phyloP scores from a whole-genome alignment of 441 rosid genomes.

The Bruguiera hainesii region DNA sequence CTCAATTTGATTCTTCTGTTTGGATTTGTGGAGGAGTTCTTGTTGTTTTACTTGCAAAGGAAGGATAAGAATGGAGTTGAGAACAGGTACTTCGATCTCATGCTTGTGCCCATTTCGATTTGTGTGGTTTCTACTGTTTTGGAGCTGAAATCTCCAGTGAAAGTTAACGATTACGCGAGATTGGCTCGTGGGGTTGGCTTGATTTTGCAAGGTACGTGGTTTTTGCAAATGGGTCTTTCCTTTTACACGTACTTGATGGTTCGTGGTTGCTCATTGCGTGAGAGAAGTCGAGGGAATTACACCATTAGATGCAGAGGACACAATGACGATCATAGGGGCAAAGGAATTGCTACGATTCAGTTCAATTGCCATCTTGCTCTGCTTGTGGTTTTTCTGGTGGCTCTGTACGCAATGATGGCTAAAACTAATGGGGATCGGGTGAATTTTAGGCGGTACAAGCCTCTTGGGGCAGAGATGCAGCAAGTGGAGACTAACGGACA shows the following conservation, averaged over 20 bases:
- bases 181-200: constrained; percentile 69
- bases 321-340: constrained; percentile 71
- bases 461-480: constrained; percentile 61
- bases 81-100: constrained; percentile 75
- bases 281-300: constrained; percentile 73
- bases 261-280: constrained; percentile 63
- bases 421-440: constrained; percentile 38
- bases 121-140: constrained; percentile 56
- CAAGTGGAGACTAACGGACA: constrained; percentile 36
- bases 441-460: constrained; percentile 46
- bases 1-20: constrained; percentile 52
- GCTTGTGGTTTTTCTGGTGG: constrained; percentile 46
- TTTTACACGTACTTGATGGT: constrained; percentile 60
- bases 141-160: constrained; percentile 37
- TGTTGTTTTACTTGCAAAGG: constrained; percentile 61
- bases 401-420: constrained; percentile 45
- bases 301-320: constrained; percentile 77
- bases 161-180: constrained; percentile 31
- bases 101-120: constrained; percentile 67
- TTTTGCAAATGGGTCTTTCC: constrained; percentile 85
- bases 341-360: constrained; percentile 89
- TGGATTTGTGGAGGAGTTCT: constrained; percentile 71
- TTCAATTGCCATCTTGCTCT: constrained; percentile 88
- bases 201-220: constrained; percentile 86
- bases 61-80: constrained; percentile 67